Evolutionary conservation across 2,329 filamentous ascomycete genomes (phyloP).

Genomic region (Zalaria obscura): DNA sequence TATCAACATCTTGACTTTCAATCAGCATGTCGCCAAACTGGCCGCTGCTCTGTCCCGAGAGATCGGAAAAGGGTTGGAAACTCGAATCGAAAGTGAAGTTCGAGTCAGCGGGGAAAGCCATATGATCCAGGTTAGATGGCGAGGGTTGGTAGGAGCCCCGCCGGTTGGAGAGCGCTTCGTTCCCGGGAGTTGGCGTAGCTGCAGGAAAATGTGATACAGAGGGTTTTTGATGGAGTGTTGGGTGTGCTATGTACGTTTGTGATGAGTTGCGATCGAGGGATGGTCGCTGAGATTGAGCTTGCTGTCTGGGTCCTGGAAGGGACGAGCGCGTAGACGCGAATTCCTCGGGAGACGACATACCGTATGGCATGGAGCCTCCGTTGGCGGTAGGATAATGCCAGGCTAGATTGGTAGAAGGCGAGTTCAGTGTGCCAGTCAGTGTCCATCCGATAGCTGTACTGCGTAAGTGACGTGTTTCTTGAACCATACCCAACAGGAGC

Average conservation of each 20-base stretch:
- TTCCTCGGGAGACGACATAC: too few relatives aligned
- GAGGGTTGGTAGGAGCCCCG: not conserved
- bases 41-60: not conserved
- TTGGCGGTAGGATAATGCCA: constrained; percentile 55
- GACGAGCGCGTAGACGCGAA: too few relatives aligned
- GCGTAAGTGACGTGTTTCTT: too few relatives aligned
- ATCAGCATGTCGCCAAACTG: constrained; percentile 48
- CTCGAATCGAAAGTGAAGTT: not conserved
- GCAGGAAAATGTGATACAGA: not conserved
- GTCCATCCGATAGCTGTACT: constrained; percentile 61
- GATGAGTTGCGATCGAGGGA: too few relatives aligned
- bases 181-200: not conserved
- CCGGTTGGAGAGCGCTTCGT: not conserved
- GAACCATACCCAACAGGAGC: too few relatives aligned
- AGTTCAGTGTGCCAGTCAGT: constrained; percentile 76
- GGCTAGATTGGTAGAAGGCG: constrained; percentile 68
- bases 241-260: too few relatives aligned
- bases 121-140: not conserved
- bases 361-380: constrained; percentile 2
- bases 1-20: constrained; percentile 64
- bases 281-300: too few relatives aligned
- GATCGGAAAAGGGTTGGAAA: not conserved
- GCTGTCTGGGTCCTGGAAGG: too few relatives aligned
- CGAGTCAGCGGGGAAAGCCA: too few relatives aligned
- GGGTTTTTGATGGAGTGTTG: too few relatives aligned